phyloP scores from a whole-genome alignment of 1,284 basidiomycete genomes.

The Sporisorium sorghi region DNA sequence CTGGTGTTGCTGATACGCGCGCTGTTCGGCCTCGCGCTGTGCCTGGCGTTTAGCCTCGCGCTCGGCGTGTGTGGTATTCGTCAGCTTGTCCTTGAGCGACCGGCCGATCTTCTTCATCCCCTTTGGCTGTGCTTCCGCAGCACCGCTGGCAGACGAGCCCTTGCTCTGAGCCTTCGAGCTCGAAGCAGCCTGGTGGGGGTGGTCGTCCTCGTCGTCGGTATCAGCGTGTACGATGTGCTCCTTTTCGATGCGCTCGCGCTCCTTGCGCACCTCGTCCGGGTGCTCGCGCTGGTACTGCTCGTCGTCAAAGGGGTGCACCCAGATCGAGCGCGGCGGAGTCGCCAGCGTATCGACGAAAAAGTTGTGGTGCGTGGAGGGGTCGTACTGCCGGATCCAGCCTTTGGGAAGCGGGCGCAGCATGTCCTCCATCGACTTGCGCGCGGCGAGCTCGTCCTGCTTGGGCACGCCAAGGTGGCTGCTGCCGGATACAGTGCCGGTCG shows the following conservation, averaged over 20 bases:
- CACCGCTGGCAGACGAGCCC: neutral
- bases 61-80: slow-evolving; percentile 63
- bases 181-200: neutral
- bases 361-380: slow-evolving; percentile 52
- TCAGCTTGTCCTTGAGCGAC: slow-evolving; percentile 67
- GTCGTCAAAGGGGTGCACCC: slow-evolving; percentile 67
- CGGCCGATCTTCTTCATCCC: slow-evolving; percentile 58
- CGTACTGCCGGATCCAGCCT: slow-evolving; percentile 66
- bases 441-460: slow-evolving; percentile 7
- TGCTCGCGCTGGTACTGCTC: slow-evolving; percentile 41
- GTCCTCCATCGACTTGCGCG: slow-evolving; percentile 48
- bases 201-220: slow-evolving; percentile 52
- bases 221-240: slow-evolving; percentile 46
- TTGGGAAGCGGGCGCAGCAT: slow-evolving; percentile 57
- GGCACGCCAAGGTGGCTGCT: slow-evolving; percentile 21
- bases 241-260: slow-evolving; percentile 25
- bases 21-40: slow-evolving; percentile 51
- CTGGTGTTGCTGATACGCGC: slow-evolving; percentile 50
- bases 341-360: slow-evolving; percentile 66
- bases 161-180: no score
- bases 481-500: slow-evolving; percentile 4
- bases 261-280: slow-evolving; percentile 26
- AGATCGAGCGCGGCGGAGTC: slow-evolving; percentile 67
- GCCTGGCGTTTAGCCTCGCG: slow-evolving; percentile 53
- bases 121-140: slow-evolving; percentile 17